phyloP scores from a whole-genome alignment of 2,329 filamentous ascomycete species.

The Colletotrichum orchidophilum region DNA sequence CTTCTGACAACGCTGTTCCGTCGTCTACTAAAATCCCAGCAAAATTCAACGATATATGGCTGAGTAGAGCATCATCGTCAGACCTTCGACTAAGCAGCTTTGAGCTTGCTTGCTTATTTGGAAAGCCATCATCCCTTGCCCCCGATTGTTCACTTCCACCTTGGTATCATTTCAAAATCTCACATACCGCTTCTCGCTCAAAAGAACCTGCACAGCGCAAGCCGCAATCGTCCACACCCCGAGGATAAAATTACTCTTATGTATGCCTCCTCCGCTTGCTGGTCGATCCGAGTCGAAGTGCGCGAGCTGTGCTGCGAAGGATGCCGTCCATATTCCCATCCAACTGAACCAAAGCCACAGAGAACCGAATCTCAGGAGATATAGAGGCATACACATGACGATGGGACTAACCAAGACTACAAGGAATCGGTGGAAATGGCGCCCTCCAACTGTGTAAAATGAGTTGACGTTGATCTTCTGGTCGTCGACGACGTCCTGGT shows the following conservation, averaged over 20 bases:
- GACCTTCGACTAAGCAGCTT: no score
- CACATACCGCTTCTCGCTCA: conserved; percentile 3
- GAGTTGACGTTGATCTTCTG: conserved; percentile 38
- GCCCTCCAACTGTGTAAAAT: conserved; percentile 30
- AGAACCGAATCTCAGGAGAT: conserved; percentile 11
- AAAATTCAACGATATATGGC: no score
- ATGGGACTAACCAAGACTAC: conserved; percentile 22
- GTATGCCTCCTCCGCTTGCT: conserved; percentile 35
- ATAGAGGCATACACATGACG: conserved; percentile 19
- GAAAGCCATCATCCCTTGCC: neutral
- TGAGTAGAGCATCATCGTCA: no score
- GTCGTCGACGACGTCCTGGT: conserved; percentile 39
- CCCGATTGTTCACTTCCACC: no score
- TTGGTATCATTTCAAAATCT: neutral
- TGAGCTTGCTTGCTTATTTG: neutral
- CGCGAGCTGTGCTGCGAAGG: conserved; percentile 28
- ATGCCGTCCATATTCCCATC: conserved; percentile 24
- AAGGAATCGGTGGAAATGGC: conserved; percentile 23
- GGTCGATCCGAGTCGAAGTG: conserved; percentile 36
- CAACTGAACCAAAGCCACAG: conserved; percentile 27
- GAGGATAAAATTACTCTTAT: conserved; percentile 37
- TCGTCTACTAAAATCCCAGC: no score
- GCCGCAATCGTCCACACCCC: conserved; percentile 36
- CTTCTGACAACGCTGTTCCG: no score
- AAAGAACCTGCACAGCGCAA: conserved; percentile 36